These are phyloP conservation scores for Fusarium marasasianum DNA, from an alignment of 2,329 filamentous ascomycete genomes.

Conservation along the genomic window DNA sequence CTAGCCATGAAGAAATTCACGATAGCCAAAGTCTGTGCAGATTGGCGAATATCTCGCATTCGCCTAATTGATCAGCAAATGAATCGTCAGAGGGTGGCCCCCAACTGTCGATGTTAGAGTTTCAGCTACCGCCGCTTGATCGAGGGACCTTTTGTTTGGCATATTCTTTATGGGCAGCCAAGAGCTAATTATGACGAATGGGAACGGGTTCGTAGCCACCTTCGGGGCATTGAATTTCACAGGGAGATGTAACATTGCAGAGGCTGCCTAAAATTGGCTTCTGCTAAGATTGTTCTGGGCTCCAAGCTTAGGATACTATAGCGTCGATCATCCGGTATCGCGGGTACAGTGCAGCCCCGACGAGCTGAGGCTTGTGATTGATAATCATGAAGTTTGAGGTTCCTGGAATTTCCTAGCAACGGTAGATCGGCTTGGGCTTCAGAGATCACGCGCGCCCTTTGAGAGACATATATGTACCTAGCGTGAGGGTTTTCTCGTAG, in stretches of 20 bases:
- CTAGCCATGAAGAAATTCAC: background rate
- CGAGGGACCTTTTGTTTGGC: constrained; percentile 31
- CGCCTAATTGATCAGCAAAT: constrained; percentile 3
- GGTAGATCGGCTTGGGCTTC: constrained; percentile 5
- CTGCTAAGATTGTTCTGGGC: constrained; percentile 9
- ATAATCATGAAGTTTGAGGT: constrained; percentile 15
- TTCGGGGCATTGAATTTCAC: background rate
- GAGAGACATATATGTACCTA: constrained; percentile 23
- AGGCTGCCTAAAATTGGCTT: constrained; percentile 33
- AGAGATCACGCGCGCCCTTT: constrained; percentile 29
- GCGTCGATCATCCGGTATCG: constrained; percentile 23
- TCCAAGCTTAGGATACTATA: background rate
- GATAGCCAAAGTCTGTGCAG: background rate
- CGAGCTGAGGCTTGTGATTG: constrained; percentile 12
- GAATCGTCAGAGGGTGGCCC: constrained; percentile 14
- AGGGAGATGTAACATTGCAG: constrained; percentile 11
- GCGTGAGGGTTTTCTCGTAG: constrained; percentile 22
- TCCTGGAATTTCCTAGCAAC: constrained; percentile 20
- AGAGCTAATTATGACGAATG: constrained; percentile 13
- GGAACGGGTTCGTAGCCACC: background rate
- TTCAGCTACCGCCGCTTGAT: constrained; percentile 18
- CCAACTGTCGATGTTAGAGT: constrained; percentile 24
- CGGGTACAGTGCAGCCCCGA: background rate
- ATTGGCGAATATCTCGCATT: constrained; percentile 8
- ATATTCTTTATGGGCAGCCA: constrained; percentile 1